Evolutionary conservation across 108 stramenopile species (phyloP), one percentile per base, ranked within the genome.

Genomic region (Skeletonema tropicum): DNA sequence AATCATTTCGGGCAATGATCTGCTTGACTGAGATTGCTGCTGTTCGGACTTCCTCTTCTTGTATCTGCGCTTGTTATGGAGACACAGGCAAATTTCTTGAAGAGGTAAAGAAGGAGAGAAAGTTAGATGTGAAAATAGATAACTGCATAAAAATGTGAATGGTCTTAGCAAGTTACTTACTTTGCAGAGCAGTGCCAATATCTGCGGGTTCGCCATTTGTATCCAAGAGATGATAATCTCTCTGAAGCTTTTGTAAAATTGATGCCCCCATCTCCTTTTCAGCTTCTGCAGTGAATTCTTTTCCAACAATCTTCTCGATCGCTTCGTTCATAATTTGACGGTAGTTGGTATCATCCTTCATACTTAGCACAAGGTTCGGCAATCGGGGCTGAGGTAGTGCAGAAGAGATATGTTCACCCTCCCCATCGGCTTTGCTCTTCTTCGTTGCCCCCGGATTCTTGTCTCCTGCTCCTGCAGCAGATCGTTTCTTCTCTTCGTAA

Each of bases 371-470:
- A 9, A 19, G 19, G 52, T 55, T 15, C 2, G 39, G 39, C 39
- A 45, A 15, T 3, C 15, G 9, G 15, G 42, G 42, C 15, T 0
- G 9, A 45, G 42, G 42, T 45, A n/a, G 3, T 38, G 38, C 38
- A n/a, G 42, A 2, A n/a, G 15, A 15, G 13, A 15, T 45, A n/a
- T 45, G 42, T 45, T 45, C 42, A 45, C 15, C 42, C 15, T 45
- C 42, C 4, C 42, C 42, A n/a, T 45, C 42, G 52, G 52, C 19
- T 23, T 55, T 55, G 21, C 19, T 55, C 52, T 55, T 55, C 52
- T 55, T 55, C 25, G 52, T 55, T 55, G 23, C 52, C 52, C 52
- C 52, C 52, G 52, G 52, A 55, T 55, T 55, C 1, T 55, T n/a
- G n/a, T 55, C 52, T 23, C 25, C n/a, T n/a, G n/a, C n/a, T n/a